Evolutionary conservation across 2,329 filamentous ascomycete species (phyloP).

Genomic region (Pseudogymnoascus sp.): DNA sequence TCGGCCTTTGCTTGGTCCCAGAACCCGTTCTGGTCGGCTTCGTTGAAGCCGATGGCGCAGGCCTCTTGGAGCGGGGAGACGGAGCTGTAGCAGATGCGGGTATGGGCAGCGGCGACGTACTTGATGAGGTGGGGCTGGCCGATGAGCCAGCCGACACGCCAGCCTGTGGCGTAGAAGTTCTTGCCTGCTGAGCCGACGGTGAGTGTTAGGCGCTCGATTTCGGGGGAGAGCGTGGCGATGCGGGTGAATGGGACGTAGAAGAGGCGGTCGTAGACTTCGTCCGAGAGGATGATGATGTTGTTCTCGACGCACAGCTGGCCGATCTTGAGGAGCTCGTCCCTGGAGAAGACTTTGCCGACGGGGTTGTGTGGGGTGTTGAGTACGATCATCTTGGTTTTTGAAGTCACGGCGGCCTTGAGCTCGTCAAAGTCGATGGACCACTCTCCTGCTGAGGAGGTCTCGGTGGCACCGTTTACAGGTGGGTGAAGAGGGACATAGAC

Average conservation of each 20-base stretch:
- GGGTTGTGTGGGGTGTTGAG: conserved; percentile 85
- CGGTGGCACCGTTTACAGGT: conserved; percentile 66
- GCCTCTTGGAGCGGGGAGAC: conserved; percentile 93
- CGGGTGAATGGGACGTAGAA: conserved; percentile 94
- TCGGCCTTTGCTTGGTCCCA: conserved; percentile 77
- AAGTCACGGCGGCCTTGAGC: conserved; percentile 71
- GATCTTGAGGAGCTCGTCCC: conserved; percentile 72
- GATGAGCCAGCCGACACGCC: conserved; percentile 92
- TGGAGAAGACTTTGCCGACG: conserved; percentile 89
- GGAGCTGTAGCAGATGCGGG: conserved; percentile 89
- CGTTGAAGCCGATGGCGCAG: conserved; percentile 84
- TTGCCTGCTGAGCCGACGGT: conserved; percentile 96
- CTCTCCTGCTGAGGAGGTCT: conserved; percentile 76
- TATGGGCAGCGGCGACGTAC: conserved; percentile 87
- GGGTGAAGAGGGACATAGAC: conserved; percentile 94
- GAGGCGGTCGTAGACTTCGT: conserved; percentile 89
- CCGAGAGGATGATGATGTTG: conserved; percentile 85
- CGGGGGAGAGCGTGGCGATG: conserved; percentile 81
- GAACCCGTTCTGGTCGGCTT: conserved; percentile 77
- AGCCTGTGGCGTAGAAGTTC: conserved; percentile 96
- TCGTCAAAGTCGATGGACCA: conserved; percentile 83
- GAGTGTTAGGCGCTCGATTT: conserved; percentile 78
- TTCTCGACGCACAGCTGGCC: conserved; percentile 86
- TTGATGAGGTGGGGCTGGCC: conserved; percentile 83
- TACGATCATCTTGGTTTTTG: conserved; percentile 93